Evolutionary conservation across 2,329 filamentous ascomycete genomes (phyloP), one percentile per base, ranked within the genome.

Genomic region (Alternaria rosae): DNA sequence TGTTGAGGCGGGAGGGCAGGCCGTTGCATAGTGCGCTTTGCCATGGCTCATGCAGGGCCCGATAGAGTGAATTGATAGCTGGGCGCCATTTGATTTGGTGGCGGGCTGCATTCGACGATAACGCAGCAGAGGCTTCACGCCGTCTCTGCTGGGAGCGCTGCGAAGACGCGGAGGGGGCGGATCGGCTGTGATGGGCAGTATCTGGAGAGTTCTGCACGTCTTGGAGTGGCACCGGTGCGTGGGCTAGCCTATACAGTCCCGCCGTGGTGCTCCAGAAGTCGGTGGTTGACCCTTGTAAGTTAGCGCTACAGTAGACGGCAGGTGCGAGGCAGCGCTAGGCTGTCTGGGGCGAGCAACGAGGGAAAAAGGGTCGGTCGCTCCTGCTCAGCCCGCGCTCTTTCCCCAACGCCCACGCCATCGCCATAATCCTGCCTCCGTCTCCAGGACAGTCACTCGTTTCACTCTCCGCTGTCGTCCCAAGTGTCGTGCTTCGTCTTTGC

Each of bases 391-490:
- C 58, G 61, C 61, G 56, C 55, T 64, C 65, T 68, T 63, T 64
- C 57, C 59, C 57, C 61, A 61, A 57, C 57, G 54, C 61, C 65
- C 61, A 57, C 59, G 56, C 55, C 57, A 57, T 50, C 62, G 56
- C 53, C 52, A 26, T 59, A 50, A 50, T 61, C 45, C 60, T 58
- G 61, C 59, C 50, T 59, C 62, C 62, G 70, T 67, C 59, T 58
- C 42, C 53, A 59, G 67, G 70, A 74, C 72, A 70, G 70, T 64
- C 72, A 67, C 69, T 75, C 72, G 72, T 75, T 75, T 73, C 62
- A 58, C 65, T 57, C 61, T 59, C 67, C 57, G 66, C 65, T 61
- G 65, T 57, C 65, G 44, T 65, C 57, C 43, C 57, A 47, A 20
- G 43, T 53, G 60, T 61, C 30, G 20, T 21, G 15, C 42, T 20